A percentile compares a stretch with the other conserved stretches of the same genome.
Conservation (phyloP, 192 early-diverging fungal genomes). For the Neocallimastix lanati region DNA sequence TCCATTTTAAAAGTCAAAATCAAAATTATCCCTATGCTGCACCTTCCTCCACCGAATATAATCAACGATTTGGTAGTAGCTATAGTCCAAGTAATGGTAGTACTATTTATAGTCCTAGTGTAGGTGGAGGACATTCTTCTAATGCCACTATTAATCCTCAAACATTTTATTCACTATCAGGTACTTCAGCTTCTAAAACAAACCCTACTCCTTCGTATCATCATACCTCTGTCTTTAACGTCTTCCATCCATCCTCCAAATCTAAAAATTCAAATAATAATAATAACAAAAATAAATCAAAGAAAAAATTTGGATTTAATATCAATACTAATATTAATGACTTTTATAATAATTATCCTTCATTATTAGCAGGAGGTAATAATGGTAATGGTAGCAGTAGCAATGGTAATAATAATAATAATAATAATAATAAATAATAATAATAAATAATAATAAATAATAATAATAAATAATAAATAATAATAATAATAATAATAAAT, state of each 20-base stretch:
- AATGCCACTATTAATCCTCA: not conserved
- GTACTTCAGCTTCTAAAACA: not conserved
- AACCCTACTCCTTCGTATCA: not conserved
- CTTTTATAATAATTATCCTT: not conserved
- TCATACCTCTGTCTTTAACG: not conserved
- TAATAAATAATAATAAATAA: too few species aligned
- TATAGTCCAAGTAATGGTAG: not conserved
- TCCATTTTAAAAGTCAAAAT: not conserved
- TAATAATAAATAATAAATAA: too few species aligned
- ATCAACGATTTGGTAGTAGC: not conserved
- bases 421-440: too few species aligned
- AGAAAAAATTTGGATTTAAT: not conserved
- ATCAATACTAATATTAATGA: not conserved
- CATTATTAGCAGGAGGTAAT: not conserved
- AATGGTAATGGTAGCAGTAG: not conserved
- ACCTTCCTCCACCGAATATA: not conserved
- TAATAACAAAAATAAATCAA: not conserved
- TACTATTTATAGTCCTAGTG: not conserved
- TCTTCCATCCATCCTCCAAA: too few species aligned
- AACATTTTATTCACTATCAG: not conserved
- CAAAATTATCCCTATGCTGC: not conserved
- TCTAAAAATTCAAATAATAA: not conserved
- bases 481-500: too few species aligned
- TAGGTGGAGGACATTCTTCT: not conserved
- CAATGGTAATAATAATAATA: not conserved